Evolutionary conservation across 805 yeast genomes (phyloP), one percentile per base, ranked within the genome.

Genomic region (Metschnikowia sp.): DNA sequence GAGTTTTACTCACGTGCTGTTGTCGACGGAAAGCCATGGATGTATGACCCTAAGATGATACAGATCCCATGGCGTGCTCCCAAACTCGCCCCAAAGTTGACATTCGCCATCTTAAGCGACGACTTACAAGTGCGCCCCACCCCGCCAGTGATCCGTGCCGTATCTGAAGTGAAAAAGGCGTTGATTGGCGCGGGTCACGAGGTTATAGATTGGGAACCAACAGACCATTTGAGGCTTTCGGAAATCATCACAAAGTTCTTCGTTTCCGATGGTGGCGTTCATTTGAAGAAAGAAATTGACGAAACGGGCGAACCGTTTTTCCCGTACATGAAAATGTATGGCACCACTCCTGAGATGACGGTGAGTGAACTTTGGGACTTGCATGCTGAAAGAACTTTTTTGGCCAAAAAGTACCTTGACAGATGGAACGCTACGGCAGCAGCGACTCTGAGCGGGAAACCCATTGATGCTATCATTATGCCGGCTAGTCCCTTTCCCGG

Each of bases 61-160:
- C 79, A 81, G 29, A 59, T 82, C 19, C 76, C 80, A 1, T 82
- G 83, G 82, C 65, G 73, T 48, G 51, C 56, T 1, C 57, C 58
- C 0, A 59, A 58, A 26, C 45, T 70, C 34, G 70, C 74, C 8
- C 59, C 63, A 39, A 72, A 67, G 50, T 56, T 78, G 29, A 70
- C 63, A n/a, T 59, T 79, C 53, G 81, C 76, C 3, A 60, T 78
- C 12, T 52, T 76, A 55, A 54, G 54, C 29, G 70, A 69, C 48
- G 82, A 79, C 56, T 75, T 74, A 8, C 55, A 65, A 22, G 69
- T 75, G 6, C 65, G 69, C 15, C 84, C 85, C 10, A 77, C 77
- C 30, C 85, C 86, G 1, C 84, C 85, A 9, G 70, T 82, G 13
- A 54, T 62, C 6, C 67, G 84, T 50, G 80, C 77, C 1, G 37